Evolutionary conservation across 805 yeast genomes (phyloP).

Genomic region (Schwanniomyces vanrijiae): DNA sequence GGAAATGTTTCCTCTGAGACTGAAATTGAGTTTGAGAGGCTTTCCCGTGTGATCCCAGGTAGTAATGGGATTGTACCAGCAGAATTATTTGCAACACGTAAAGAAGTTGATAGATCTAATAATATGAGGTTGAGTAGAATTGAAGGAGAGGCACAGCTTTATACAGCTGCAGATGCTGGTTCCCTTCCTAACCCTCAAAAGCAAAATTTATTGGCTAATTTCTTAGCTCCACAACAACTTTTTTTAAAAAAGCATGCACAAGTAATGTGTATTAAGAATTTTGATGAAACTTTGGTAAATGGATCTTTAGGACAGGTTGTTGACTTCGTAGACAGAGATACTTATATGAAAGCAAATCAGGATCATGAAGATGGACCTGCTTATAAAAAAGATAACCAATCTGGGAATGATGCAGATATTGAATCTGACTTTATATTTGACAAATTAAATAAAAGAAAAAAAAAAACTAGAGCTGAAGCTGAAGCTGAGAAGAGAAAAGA

Average conservation of each 20-base stretch:
- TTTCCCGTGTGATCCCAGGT: slow-evolving; percentile 51
- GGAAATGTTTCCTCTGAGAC: slow-evolving; percentile 57
- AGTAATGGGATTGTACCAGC: slow-evolving; percentile 69
- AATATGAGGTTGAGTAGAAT: slow-evolving; percentile 45
- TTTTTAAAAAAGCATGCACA: slow-evolving; percentile 70
- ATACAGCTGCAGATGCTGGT: slow-evolving; percentile 59
- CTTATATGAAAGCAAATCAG: slow-evolving; percentile 28
- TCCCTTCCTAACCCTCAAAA: slow-evolving; percentile 40
- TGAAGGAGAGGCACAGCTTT: slow-evolving; percentile 44
- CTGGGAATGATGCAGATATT: slow-evolving; percentile 1
- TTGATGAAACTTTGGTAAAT: slow-evolving; percentile 70
- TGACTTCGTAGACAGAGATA: slow-evolving; percentile 48
- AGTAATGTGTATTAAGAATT: slow-evolving; percentile 79
- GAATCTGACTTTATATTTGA: slow-evolving; percentile 18
- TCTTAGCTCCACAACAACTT: slow-evolving; percentile 60
- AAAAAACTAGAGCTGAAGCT: slow-evolving; percentile 9
- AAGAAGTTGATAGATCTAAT: slow-evolving; percentile 71
- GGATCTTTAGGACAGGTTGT: slow-evolving; percentile 74
- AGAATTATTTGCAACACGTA: slow-evolving; percentile 69
- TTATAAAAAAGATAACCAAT: neutral
- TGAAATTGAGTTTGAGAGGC: slow-evolving; percentile 46
- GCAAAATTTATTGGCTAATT: slow-evolving; percentile 49
- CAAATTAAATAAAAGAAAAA: neutral
- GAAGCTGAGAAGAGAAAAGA: slow-evolving; percentile 49
- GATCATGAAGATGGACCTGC: slow-evolving; percentile 2